Evolutionary conservation across 495 filamentous ascomycete genomes (phyloP).

Genomic region (Penicillium samsonianum): DNA sequence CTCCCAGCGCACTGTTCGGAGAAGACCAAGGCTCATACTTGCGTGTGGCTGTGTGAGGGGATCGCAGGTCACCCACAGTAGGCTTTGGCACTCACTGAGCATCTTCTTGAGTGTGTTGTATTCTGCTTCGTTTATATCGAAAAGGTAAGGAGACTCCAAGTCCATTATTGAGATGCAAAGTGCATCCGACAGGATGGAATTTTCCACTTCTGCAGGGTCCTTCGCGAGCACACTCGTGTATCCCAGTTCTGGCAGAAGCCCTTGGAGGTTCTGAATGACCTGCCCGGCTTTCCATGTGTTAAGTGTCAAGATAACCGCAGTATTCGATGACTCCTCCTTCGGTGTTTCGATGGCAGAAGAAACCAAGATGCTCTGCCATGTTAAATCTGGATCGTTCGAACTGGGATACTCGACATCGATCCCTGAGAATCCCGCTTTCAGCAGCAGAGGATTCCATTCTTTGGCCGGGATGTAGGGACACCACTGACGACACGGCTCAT

Average conservation of each 20-base stretch:
- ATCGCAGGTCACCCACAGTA: slow-evolving; percentile 43
- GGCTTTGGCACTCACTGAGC: slow-evolving; percentile 24
- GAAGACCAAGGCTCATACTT: slow-evolving; percentile 26
- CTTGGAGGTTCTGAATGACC: neutral
- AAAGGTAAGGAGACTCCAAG: slow-evolving; percentile 14
- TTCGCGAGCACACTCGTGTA: neutral
- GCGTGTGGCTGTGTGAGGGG: slow-evolving; percentile 4
- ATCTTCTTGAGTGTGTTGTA: slow-evolving; percentile 21
- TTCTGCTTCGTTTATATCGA: slow-evolving; percentile 4
- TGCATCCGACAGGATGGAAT: neutral
- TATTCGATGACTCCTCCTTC: neutral
- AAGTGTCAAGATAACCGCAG: slow-evolving; percentile 18
- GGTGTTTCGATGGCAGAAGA: slow-evolving; percentile 21
- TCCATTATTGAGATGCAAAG: slow-evolving; percentile 24
- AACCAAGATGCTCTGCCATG: slow-evolving; percentile 32
- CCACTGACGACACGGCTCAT: slow-evolving; percentile 29
- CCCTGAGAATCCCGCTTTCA: slow-evolving; percentile 29
- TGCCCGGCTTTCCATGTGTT: neutral
- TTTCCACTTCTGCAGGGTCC: slow-evolving; percentile 5
- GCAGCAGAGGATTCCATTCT: slow-evolving; percentile 25
- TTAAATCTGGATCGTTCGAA: slow-evolving; percentile 23
- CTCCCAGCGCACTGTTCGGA: slow-evolving; percentile 34
- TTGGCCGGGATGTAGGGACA: slow-evolving; percentile 30
- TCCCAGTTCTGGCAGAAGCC: neutral
- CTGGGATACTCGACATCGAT: slow-evolving; percentile 35